Conservation (phyloP, 176 grass and related monocot genomes). For the Triticum turgidum region DNA sequence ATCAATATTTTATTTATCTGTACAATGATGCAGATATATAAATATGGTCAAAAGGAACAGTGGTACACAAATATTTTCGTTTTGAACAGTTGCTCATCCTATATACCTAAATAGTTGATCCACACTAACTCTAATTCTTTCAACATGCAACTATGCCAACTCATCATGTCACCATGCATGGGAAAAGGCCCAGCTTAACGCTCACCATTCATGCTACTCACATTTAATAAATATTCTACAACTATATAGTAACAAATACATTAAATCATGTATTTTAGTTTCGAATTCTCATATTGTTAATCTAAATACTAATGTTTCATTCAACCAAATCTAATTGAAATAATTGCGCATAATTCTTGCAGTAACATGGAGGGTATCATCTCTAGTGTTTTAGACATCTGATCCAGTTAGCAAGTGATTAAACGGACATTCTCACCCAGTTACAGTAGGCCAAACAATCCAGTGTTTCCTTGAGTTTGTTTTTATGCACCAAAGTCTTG, state of each 20-base stretch:
- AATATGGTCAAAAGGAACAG: constrained; percentile 3
- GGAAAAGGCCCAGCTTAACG: too few relatives aligned
- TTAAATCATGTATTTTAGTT: too few relatives aligned
- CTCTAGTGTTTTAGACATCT: not conserved
- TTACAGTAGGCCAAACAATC: not conserved
- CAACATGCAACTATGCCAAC: too few relatives aligned
- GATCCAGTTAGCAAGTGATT: not conserved
- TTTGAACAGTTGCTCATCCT: not conserved
- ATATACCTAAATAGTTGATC: too few relatives aligned
- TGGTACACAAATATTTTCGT: not conserved
- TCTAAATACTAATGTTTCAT: too few relatives aligned
- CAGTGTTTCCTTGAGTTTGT: not conserved
- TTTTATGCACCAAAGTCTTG: constrained; percentile 10
- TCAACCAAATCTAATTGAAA: too few relatives aligned
- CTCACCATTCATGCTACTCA: not conserved
- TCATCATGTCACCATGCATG: too few relatives aligned
- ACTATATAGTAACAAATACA: too few relatives aligned
- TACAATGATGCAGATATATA: constrained; percentile 1
- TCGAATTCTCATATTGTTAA: too few relatives aligned
- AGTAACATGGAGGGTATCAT: too few relatives aligned
- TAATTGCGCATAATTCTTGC: too few relatives aligned
- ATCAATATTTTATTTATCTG: not conserved
- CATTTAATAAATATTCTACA: not conserved
- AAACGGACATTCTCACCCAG: not conserved
- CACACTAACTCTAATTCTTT: too few relatives aligned